Percentiles rank a stretch among this genome's conserved stretches.
Conservation (phyloP, 139 green algal genomes). For the Closterium sp. region DNA sequence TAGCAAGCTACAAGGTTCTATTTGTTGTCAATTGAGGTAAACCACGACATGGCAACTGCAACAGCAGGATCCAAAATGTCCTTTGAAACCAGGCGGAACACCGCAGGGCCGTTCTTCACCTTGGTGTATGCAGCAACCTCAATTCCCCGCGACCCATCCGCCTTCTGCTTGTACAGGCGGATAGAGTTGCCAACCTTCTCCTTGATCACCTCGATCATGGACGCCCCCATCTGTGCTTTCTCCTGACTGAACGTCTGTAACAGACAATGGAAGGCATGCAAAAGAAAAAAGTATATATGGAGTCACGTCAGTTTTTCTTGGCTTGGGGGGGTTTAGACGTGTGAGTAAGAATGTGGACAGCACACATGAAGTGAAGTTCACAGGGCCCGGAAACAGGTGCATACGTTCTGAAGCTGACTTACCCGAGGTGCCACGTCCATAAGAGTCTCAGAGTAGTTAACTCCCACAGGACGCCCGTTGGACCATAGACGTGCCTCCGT, state of each 20-base stretch:
- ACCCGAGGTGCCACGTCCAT: conserved; percentile 5
- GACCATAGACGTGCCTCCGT: neutral
- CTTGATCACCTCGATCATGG: neutral
- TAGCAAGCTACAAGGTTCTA: neutral
- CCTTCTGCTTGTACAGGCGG: neutral
- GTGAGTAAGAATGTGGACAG: too few species aligned
- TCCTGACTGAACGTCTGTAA: neutral
- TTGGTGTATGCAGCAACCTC: neutral
- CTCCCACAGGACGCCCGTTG: neutral
- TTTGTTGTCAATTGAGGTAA: neutral
- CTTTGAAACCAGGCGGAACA: neutral
- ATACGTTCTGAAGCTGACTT: neutral
- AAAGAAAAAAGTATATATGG: too few species aligned
- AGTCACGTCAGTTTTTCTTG: too few species aligned
- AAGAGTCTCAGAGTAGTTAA: neutral
- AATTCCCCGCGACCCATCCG: neutral
- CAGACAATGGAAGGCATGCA: neutral
- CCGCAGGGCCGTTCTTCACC: neutral
- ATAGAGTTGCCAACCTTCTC: neutral
- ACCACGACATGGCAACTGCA: neutral
- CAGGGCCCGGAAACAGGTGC: neutral
- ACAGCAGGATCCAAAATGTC: neutral
- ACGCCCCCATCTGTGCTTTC: neutral
- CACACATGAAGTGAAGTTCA: too few species aligned
- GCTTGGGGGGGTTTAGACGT: too few species aligned